Base-by-base conservation (phyloP, 1,139 yeast species). In the Yamadazyma taylorii region DNA sequence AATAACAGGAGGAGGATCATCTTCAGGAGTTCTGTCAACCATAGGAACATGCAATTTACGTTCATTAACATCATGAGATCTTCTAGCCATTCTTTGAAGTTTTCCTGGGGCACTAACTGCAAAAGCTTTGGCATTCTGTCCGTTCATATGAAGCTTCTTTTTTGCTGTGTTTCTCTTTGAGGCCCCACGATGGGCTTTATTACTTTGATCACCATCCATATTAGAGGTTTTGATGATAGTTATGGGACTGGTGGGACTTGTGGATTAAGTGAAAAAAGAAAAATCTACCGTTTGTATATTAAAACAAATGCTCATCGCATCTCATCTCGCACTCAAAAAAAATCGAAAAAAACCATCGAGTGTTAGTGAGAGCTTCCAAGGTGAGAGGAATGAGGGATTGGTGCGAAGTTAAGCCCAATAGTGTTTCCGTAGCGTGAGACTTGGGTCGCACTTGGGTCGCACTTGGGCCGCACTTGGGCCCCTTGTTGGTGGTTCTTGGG, bases 11-110 rank as follows among this genome's bases (percentile, higher is more conserved):
- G 98, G 97, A 1, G 98, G 97, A 55, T 85, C 94, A 52, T 90
- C 97, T 40, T 92, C 98, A 0, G 98, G 97, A 0, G 97, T 89
- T 52, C 98, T 74, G 56, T 92, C 96, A 36, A 92, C 85, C 97
- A 92, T 89, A 12, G 98, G 98, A 21, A 90, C 97, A 70, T 92
- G 98, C 55, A 85, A 75, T 58, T 81, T 85, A 58, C 77, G 82
- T 60, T 94, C 98, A 48, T 82, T 83, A 27, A 82, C 81, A 58
- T 92, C 99, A 45, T 85, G 84, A 8, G 95, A 68, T 61, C 98
- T 75, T 56, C 81, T 76, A 42, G 96, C 96, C 73, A 78, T 82
- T 46, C 87, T 75, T 52, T 87, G 90, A 58, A 89, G 74, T 61
- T 88, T 89, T 21, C 94, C 82, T 2, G 97, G 97, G 23, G 95